These are phyloP conservation scores for Chaetomium globosum DNA, from an alignment of 2,329 filamentous ascomycete species.

Conservation along the genomic window DNA sequence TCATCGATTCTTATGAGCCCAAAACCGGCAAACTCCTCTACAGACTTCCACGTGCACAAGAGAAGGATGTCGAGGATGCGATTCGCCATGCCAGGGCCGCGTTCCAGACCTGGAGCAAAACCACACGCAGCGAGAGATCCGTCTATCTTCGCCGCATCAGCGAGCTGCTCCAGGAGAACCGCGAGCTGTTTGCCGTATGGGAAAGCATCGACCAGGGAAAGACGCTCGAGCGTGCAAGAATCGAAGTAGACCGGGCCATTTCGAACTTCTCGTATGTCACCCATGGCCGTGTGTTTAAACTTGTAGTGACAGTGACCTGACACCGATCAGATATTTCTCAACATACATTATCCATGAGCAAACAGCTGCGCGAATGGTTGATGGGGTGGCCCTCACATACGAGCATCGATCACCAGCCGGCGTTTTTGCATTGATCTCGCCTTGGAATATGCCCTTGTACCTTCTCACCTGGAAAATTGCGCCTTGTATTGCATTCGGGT, in stretches of 20 bases:
- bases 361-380: slow-evolving; percentile 40
- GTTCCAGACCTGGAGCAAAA: slow-evolving; percentile 41
- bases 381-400: slow-evolving; percentile 41
- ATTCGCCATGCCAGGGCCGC: slow-evolving; percentile 36
- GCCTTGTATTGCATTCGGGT: slow-evolving; percentile 43
- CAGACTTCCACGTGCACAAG: slow-evolving; percentile 36
- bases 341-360: slow-evolving; percentile 43
- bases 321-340: slow-evolving; percentile 39
- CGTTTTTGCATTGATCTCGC: slow-evolving; percentile 43
- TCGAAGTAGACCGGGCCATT: slow-evolving; percentile 42
- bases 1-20: slow-evolving; percentile 40
- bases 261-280: slow-evolving; percentile 41
- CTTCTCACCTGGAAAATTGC: slow-evolving; percentile 45
- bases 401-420: slow-evolving; percentile 43
- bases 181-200: slow-evolving; percentile 43
- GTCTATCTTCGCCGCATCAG: slow-evolving; percentile 36
- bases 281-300: background rate
- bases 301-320: background rate
- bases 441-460: slow-evolving; percentile 45
- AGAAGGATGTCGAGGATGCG: slow-evolving; percentile 36
- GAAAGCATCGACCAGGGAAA: slow-evolving; percentile 45
- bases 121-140: slow-evolving; percentile 36
- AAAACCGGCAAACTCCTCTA: slow-evolving; percentile 39
- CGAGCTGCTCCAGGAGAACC: slow-evolving; percentile 38
- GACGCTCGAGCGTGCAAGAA: slow-evolving; percentile 40